A percentile compares a stretch with the other conserved stretches of the same genome.
These are phyloP conservation scores for Oryza coarctata DNA, from an alignment of 176 grass and related monocot genomes.

Conservation along the genomic window DNA sequence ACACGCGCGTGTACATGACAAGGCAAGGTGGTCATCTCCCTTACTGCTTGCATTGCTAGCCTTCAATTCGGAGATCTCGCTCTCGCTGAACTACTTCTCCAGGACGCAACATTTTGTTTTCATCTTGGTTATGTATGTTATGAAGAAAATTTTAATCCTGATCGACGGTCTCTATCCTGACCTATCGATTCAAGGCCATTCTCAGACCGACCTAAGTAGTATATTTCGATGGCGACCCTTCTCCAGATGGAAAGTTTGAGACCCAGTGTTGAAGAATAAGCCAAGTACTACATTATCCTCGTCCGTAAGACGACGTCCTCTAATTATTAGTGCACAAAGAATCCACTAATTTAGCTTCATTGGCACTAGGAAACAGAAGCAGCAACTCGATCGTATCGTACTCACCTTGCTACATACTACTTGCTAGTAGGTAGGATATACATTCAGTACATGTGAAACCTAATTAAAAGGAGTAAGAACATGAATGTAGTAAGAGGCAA, in stretches of 20 bases:
- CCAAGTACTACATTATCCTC: constrained; percentile 19
- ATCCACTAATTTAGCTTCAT: neutral
- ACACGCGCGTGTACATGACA: neutral
- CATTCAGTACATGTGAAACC: neutral
- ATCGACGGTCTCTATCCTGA: constrained; percentile 9
- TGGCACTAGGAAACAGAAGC: neutral
- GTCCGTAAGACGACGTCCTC: neutral
- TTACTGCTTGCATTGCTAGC: too few relatives aligned
- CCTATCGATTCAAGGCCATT: neutral
- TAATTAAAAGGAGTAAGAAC: too few relatives aligned
- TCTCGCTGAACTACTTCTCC: neutral
- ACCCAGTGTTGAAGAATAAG: constrained; percentile 36
- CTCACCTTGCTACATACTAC: neutral
- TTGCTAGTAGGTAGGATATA: neutral
- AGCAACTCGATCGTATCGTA: neutral
- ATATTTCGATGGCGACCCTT: constrained; percentile 47
- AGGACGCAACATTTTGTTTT: neutral
- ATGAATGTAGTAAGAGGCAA: neutral
- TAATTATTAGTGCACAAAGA: neutral
- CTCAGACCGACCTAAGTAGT: constrained; percentile 44
- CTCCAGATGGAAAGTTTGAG: constrained; percentile 49
- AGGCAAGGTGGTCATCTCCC: too few relatives aligned
- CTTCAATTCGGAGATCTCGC: too few relatives aligned
- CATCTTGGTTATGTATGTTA: neutral
- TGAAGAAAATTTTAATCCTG: neutral